Evolutionary conservation across 2,329 filamentous ascomycete species (phyloP), one percentile per base, ranked within the genome.

Genomic region (Curvularia verruculosa): DNA sequence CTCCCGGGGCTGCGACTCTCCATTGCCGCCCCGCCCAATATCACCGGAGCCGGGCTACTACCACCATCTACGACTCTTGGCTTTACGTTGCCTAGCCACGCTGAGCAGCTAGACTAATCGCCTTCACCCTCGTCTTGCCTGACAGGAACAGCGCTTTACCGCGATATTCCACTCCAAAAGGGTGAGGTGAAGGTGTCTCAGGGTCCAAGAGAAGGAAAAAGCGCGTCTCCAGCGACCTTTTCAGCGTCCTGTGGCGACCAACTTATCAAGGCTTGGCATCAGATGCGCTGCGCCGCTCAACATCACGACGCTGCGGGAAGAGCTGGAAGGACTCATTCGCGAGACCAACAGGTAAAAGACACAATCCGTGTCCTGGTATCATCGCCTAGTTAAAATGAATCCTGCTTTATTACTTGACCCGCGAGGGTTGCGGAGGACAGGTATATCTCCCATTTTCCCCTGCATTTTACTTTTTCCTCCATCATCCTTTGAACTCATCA

Each of bases 371-470:
- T 15, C 47, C 31, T 46, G 9, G 3, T 37, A 13, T 52, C 60
- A 59, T 29, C 44, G 43, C 10, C 7, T 58, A 44, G 59, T 51
- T 59, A 60, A 21, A 49, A 67, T 70, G 65, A 65, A 70, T 51
- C 66, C 66, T 19, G 64, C 64, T 52, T 55, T 70, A 52, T 66
- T 70, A 67, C 64, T 68, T 61, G 65, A 68, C 52, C 67, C 66
- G 10, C 56, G 58, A 37, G 55, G 67, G 63, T 58, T 59, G 39
- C 65, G 63, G 47, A 61, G 61, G 56, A 68, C 60, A 69, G 67
- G 67, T 70, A 70, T 55, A 54, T 54, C 39, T 58, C 44, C 26
- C 49, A 51, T 36, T 49, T 39, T 52, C 10, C 24, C 52, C 28
- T 29, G 39, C 50, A 15, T 29, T 28, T 31, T 31, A 8, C 21